phyloP scores from a whole-genome alignment of 1,284 basidiomycete genomes.

The Cutaneotrichosporon sp. region DNA sequence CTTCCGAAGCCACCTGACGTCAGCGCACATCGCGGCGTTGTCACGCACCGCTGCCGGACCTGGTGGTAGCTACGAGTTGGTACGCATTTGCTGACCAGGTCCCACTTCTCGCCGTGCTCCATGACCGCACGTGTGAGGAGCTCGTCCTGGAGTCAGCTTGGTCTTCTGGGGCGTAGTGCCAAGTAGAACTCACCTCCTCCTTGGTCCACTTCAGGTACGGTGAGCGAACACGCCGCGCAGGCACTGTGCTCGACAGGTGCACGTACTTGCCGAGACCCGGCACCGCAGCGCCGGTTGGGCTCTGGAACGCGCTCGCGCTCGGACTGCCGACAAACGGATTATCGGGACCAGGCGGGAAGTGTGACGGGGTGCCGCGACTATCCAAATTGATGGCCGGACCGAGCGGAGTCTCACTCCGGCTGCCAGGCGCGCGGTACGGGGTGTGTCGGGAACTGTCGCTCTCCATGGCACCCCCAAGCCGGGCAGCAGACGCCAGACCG shows the following conservation, averaged over 20 bases:
- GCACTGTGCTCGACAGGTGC: conserved; percentile 45
- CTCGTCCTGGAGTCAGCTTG: conserved; percentile 39
- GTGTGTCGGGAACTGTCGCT: neutral
- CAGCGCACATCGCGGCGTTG: neutral
- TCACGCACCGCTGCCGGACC: conserved; percentile 45
- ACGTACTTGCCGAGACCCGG: conserved; percentile 51
- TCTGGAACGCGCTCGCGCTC: conserved; percentile 28
- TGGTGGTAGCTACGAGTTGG: conserved; percentile 52
- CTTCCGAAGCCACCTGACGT: conserved; percentile 46
- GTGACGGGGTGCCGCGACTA: conserved; percentile 1
- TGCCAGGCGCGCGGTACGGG: conserved; percentile 2
- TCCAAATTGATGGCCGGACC: conserved; percentile 44
- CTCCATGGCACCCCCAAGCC: conserved; percentile 27
- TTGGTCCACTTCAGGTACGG: conserved; percentile 53
- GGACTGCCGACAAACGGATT: conserved; percentile 19
- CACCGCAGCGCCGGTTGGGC: conserved; percentile 42
- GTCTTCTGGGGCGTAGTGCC: neutral
- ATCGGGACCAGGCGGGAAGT: conserved; percentile 7
- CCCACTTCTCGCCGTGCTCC: conserved; percentile 53
- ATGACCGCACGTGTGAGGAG: conserved; percentile 50
- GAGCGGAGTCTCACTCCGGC: conserved; percentile 25
- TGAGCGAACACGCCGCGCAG: conserved; percentile 42
- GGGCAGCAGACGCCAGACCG: conserved; percentile 13
- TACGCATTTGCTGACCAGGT: conserved; percentile 51
- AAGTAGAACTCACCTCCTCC: conserved; percentile 42